A percentile compares a stretch with the other conserved stretches of the same genome.
phyloP scores from a whole-genome alignment of 495 filamentous ascomycete species.

The Pseudomonodictys pantanalensis region DNA sequence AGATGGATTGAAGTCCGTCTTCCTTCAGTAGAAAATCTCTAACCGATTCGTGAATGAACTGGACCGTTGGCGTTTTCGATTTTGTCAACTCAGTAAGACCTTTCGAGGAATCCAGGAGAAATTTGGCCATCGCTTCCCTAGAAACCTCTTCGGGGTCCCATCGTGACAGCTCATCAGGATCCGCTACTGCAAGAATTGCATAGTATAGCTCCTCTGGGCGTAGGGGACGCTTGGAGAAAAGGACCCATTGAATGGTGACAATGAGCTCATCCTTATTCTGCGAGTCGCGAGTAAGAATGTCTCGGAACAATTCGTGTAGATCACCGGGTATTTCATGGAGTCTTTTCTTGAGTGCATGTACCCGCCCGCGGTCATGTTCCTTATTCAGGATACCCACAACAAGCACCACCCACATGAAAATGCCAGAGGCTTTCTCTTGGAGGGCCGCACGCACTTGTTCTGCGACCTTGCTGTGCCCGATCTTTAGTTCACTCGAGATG shows the following conservation, averaged over 20 bases:
- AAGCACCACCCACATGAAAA: slow-evolving; percentile 28
- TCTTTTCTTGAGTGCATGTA: neutral
- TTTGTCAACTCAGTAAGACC: slow-evolving; percentile 10
- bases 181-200: neutral
- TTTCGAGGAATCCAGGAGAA: slow-evolving; percentile 7
- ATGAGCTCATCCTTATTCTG: neutral
- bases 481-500: slow-evolving; percentile 13
- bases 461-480: slow-evolving; percentile 12
- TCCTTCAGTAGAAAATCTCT: slow-evolving; percentile 19
- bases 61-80: neutral
- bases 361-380: slow-evolving; percentile 7
- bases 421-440: slow-evolving; percentile 5
- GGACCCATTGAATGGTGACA: slow-evolving; percentile 5
- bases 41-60: slow-evolving; percentile 26
- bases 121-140: neutral
- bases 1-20: neutral
- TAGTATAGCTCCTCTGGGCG: slow-evolving; percentile 12
- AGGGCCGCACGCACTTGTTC: slow-evolving; percentile 8
- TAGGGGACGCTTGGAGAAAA: neutral
- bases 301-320: slow-evolving; percentile 10
- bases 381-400: slow-evolving; percentile 20
- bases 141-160: slow-evolving; percentile 1
- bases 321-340: slow-evolving; percentile 11
- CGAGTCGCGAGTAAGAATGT: slow-evolving; percentile 10
- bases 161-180: neutral